Percentiles rank a stretch among this genome's conserved stretches.
Evolutionary conservation across 148 eudicot genomes (phyloP).

Genomic region (Spergularia bocconei): DNA sequence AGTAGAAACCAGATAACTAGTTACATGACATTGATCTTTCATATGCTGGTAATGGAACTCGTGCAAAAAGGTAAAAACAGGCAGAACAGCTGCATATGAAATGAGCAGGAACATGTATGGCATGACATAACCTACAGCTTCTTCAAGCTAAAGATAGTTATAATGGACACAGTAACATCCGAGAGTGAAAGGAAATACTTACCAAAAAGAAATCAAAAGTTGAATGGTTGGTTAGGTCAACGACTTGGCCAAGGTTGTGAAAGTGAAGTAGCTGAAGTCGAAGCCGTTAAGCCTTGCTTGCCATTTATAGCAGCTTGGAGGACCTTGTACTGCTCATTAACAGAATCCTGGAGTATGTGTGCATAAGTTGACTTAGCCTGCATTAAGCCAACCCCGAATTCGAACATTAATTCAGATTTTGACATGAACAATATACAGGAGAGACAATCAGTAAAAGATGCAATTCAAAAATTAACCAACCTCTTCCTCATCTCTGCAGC

Average conservation of each 20-base stretch:
- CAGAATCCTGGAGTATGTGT: constrained; percentile 52
- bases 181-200: neutral
- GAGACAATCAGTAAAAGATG: neutral
- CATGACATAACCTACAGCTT: neutral
- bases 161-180: neutral
- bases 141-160: neutral
- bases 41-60: too few species aligned
- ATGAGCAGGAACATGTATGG: neutral
- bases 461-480: constrained; percentile 32
- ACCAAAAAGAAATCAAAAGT: constrained; percentile 25
- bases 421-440: neutral
- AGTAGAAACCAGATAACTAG: too few species aligned
- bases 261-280: constrained; percentile 50
- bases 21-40: too few species aligned
- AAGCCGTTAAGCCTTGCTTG: constrained; percentile 65
- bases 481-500: constrained; percentile 58
- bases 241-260: constrained; percentile 62
- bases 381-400: constrained; percentile 17
- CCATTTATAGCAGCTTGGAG: constrained; percentile 66
- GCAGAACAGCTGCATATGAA: neutral
- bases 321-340: constrained; percentile 63
- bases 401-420: neutral
- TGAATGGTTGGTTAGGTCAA: constrained; percentile 30
- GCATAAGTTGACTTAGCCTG: constrained; percentile 71
- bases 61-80: neutral